Evolutionary conservation across 2,329 filamentous ascomycete species (phyloP).

Genomic region (Macrophomina tecta): DNA sequence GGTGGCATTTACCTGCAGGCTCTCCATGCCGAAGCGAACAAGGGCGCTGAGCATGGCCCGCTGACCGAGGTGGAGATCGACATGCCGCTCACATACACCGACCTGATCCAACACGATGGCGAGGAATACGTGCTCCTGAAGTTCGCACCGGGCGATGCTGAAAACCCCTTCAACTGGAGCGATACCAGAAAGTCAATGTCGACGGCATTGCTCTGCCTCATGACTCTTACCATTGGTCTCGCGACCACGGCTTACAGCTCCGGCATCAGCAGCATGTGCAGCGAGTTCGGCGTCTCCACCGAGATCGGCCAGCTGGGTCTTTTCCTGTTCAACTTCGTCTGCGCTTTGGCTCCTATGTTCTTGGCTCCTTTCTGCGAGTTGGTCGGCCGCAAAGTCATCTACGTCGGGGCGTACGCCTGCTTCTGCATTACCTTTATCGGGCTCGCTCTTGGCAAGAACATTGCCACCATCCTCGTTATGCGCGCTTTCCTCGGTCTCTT

Average conservation of each 20-base stretch:
- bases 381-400: slow-evolving; percentile 55
- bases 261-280: slow-evolving; percentile 54
- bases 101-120: slow-evolving; percentile 50
- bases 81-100: slow-evolving; percentile 55
- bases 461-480: slow-evolving; percentile 55
- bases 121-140: slow-evolving; percentile 54
- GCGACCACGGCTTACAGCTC: slow-evolving; percentile 61
- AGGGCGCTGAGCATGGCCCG: slow-evolving; percentile 39
- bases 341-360: slow-evolving; percentile 55
- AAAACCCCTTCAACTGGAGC: slow-evolving; percentile 61
- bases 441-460: slow-evolving; percentile 55
- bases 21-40: slow-evolving; percentile 35
- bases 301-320: slow-evolving; percentile 57
- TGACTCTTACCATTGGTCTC: slow-evolving; percentile 61
- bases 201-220: slow-evolving; percentile 55
- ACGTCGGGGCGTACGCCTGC: slow-evolving; percentile 53
- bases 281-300: slow-evolving; percentile 50
- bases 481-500: slow-evolving; percentile 57
- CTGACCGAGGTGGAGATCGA: slow-evolving; percentile 55
- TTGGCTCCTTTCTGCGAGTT: slow-evolving; percentile 59
- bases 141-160: slow-evolving; percentile 54
- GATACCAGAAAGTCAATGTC: slow-evolving; percentile 53
- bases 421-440: slow-evolving; percentile 58
- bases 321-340: slow-evolving; percentile 58
- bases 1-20: slow-evolving; percentile 48